Conservation (phyloP, 768 basidiomycete species). For the Rhodosporidiobolus odoratus region DNA sequence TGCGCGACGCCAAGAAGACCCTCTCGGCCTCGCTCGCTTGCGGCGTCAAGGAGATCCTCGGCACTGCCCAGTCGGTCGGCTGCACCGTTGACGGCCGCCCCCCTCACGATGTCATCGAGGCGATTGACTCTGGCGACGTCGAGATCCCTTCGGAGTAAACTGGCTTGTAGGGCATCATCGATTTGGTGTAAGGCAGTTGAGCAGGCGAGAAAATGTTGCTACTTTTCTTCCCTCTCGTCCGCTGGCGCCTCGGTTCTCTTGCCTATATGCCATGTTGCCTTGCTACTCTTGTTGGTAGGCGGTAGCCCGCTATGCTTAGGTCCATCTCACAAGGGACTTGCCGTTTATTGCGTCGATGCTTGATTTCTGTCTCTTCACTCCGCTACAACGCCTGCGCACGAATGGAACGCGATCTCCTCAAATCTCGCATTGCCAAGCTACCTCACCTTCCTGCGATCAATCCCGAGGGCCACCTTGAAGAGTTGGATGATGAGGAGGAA, state of each 20-base stretch:
- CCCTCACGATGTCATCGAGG: constrained; percentile 57
- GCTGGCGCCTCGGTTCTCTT: no score
- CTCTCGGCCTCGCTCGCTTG: constrained; percentile 89
- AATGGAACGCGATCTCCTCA: constrained; percentile 71
- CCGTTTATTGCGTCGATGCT: no score
- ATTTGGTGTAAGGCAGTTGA: not conserved
- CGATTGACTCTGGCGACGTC: constrained; percentile 50
- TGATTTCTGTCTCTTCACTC: not conserved
- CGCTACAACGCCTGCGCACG: constrained; percentile 54
- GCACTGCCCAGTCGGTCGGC: constrained; percentile 92
- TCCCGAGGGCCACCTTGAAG: constrained; percentile 15
- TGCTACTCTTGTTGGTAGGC: no score
- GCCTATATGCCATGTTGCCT: no score
- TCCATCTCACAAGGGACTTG: no score
- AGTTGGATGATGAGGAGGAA: constrained; percentile 52
- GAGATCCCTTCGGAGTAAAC: constrained; percentile 47
- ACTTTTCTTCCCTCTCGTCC: no score
- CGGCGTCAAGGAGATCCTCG: constrained; percentile 93
- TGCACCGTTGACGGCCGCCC: constrained; percentile 92
- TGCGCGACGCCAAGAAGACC: constrained; percentile 93
- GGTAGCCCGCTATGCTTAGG: no score
- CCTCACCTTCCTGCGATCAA: constrained; percentile 55
- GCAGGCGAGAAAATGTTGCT: not conserved
- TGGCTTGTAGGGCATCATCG: no score
- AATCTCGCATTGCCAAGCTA: constrained; percentile 68